Evolutionary conservation across 257 asterid genomes (phyloP).

Genomic region (Orobanche coerulescens): DNA sequence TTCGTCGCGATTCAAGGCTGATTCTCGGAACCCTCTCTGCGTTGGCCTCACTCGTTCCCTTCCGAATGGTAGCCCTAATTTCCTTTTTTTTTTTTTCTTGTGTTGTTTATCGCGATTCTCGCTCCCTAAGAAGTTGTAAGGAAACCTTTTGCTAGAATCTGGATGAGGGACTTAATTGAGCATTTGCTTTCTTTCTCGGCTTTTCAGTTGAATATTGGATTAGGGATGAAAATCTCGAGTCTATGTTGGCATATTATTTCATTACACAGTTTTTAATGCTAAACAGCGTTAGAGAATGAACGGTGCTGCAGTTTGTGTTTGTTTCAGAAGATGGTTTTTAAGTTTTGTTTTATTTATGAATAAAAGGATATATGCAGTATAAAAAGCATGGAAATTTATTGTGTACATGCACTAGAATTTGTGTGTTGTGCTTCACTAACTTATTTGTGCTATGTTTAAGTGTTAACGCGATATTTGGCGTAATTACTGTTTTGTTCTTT

Average conservation of each 20-base stretch:
- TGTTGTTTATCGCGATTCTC: not conserved
- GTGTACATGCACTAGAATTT: not conserved
- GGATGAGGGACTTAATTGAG: not conserved
- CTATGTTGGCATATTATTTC: not conserved
- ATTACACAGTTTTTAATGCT: not conserved
- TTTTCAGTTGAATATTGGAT: not conserved
- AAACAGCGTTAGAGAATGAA: not conserved
- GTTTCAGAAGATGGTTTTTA: not conserved
- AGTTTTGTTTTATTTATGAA: not conserved
- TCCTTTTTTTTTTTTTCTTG: not conserved
- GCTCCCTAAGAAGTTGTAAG: not conserved
- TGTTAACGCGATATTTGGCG: not conserved
- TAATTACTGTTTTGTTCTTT: not conserved
- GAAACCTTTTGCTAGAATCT: not conserved
- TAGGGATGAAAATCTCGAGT: not conserved
- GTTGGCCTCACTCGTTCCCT: slow-evolving; percentile 74
- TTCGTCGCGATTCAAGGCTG: slow-evolving; percentile 57
- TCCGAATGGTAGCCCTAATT: slow-evolving; percentile 52
- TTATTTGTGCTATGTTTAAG: not conserved
- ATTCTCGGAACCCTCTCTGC: slow-evolving; percentile 70
- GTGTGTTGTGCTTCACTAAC: slow-evolving; percentile 11
- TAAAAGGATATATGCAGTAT: not conserved
- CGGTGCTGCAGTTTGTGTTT: slow-evolving; percentile 2
- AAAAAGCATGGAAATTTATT: not conserved
- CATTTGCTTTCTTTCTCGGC: not conserved